A percentile compares a stretch with the other conserved stretches of the same genome.
These are phyloP conservation scores for Camptophora hylomeconis DNA, from an alignment of 2,329 filamentous ascomycete genomes.

Conservation along the genomic window DNA sequence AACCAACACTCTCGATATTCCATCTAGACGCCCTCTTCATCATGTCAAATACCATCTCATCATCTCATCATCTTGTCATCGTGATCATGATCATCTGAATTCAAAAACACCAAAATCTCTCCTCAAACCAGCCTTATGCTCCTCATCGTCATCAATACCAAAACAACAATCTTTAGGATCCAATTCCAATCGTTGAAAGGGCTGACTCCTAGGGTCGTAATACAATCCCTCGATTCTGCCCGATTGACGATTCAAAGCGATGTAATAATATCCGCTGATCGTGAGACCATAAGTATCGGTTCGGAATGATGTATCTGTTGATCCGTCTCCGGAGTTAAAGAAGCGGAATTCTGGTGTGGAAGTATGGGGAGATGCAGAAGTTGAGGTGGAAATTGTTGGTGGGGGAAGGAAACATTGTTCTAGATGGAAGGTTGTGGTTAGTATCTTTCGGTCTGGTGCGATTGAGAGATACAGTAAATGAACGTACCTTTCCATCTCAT, in stretches of 20 bases:
- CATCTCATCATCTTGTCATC: too few relatives aligned
- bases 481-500: conserved; percentile 39
- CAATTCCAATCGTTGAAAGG: conserved; percentile 34
- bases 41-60: too few relatives aligned
- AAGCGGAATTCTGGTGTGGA: not conserved
- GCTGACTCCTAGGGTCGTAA: conserved; percentile 36
- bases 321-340: not conserved
- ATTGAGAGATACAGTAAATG: too few relatives aligned
- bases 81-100: conserved; percentile 4
- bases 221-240: conserved; percentile 36
- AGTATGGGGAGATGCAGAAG: not conserved
- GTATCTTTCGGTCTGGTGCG: too few relatives aligned
- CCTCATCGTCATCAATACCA: not conserved
- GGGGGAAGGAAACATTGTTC: too few relatives aligned
- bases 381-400: conserved; percentile 5
- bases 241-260: conserved; percentile 31
- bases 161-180: conserved; percentile 21
- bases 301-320: not conserved
- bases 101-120: not conserved
- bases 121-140: not conserved
- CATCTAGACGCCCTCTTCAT: too few relatives aligned
- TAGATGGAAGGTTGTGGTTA: too few relatives aligned
- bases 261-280: conserved; percentile 39
- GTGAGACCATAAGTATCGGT: conserved; percentile 34
- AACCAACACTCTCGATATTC: too few relatives aligned